Evolutionary conservation across 2,329 filamentous ascomycete genomes (phyloP).

Genomic region (Colletotrichum cuscutae): DNA sequence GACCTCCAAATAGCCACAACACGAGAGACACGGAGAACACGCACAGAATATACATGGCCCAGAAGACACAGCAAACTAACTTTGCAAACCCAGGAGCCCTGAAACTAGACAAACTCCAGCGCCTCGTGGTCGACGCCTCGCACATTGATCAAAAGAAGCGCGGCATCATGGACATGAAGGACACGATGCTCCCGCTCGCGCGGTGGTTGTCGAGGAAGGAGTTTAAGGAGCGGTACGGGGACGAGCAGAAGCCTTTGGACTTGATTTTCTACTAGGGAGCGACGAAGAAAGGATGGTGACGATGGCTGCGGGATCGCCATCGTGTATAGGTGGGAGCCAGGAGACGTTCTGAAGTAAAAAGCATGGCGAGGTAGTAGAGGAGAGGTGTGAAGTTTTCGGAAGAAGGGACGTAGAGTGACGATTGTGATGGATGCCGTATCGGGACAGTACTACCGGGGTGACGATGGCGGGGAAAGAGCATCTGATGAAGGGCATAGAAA

Average conservation of each 20-base stretch:
- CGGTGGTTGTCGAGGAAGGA: slow-evolving; percentile 77
- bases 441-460: not conserved
- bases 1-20: too few relatives aligned
- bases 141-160: slow-evolving; percentile 96
- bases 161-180: slow-evolving; percentile 94
- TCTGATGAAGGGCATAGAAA: not conserved
- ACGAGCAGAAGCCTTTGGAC: slow-evolving; percentile 66
- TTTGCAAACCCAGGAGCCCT: slow-evolving; percentile 66
- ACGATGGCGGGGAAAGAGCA: not conserved
- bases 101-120: slow-evolving; percentile 75
- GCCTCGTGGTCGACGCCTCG: slow-evolving; percentile 89
- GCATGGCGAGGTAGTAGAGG: not conserved
- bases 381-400: not conserved
- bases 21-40: not conserved
- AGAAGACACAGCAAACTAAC: slow-evolving; percentile 1
- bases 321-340: not conserved
- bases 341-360: not conserved
- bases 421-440: not conserved
- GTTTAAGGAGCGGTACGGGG: slow-evolving; percentile 76
- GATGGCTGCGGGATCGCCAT: too few relatives aligned
- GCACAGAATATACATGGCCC: too few relatives aligned
- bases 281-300: not conserved
- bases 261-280: slow-evolving; percentile 70
- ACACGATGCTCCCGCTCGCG: slow-evolving; percentile 84
- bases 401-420: not conserved